phyloP scores from a whole-genome alignment of 2,329 filamentous ascomycete genomes.

The Tolypocladium album region DNA sequence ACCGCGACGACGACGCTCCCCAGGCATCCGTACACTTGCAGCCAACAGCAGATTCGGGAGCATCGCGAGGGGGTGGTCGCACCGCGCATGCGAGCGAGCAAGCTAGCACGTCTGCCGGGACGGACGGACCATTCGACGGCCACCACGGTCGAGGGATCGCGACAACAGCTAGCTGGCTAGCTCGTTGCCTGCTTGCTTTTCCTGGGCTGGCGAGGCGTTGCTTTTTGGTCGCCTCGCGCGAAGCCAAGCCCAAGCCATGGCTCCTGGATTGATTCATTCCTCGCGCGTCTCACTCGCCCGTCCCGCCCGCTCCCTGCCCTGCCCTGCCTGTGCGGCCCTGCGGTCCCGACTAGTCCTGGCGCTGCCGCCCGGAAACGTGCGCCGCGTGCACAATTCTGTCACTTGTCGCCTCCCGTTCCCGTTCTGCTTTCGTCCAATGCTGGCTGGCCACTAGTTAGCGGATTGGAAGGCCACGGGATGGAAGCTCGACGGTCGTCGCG shows the following conservation, averaged over 20 bases:
- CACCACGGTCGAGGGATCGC: background rate
- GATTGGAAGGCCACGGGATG: background rate
- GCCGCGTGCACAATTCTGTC: background rate
- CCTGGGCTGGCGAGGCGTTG: background rate
- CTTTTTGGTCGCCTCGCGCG: background rate
- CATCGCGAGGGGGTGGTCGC: background rate
- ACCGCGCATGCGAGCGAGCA: too few relatives aligned
- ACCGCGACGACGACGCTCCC: background rate
- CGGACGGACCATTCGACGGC: background rate
- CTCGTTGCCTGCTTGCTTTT: background rate
- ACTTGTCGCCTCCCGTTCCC: background rate
- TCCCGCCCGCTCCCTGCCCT: background rate
- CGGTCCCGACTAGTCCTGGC: background rate
- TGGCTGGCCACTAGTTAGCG: background rate
- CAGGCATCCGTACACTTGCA: background rate
- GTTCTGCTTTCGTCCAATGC: background rate
- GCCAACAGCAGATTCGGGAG: background rate
- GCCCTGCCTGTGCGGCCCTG: background rate
- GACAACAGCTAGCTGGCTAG: background rate
- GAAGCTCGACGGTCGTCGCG: background rate
- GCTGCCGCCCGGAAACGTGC: background rate
- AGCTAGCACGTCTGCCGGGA: too few relatives aligned
- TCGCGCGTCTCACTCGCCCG: background rate
- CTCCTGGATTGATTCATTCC: background rate
- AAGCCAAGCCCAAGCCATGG: background rate